A percentile compares a stretch with the other conserved stretches of the same genome.
Conservation (phyloP, 2,329 filamentous ascomycete genomes). For the Tolypocladium guangdongense region DNA sequence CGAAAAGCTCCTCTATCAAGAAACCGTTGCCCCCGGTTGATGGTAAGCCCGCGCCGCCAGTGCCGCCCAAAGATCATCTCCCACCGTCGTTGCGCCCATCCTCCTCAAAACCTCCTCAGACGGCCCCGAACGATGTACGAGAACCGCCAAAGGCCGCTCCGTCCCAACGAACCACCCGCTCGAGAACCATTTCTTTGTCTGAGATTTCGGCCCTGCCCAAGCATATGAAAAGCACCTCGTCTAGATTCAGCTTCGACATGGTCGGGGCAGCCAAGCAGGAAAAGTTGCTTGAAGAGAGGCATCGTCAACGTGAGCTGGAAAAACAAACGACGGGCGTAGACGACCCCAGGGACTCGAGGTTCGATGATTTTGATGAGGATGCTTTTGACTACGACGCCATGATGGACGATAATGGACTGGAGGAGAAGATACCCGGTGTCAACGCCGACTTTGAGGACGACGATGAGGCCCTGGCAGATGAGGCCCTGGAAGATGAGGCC, state of each 20-base stretch:
- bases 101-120: slow-evolving; percentile 11
- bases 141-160: slow-evolving; percentile 9
- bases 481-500: slow-evolving; percentile 10
- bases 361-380: slow-evolving; percentile 53
- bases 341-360: slow-evolving; percentile 38
- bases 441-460: slow-evolving; percentile 19
- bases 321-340: slow-evolving; percentile 34
- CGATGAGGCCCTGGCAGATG: neutral
- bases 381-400: slow-evolving; percentile 50
- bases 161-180: slow-evolving; percentile 26
- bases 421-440: slow-evolving; percentile 56
- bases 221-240: slow-evolving; percentile 67
- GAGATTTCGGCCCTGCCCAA: slow-evolving; percentile 41
- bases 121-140: slow-evolving; percentile 9
- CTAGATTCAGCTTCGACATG: slow-evolving; percentile 75
- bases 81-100: slow-evolving; percentile 8
- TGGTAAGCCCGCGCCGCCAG: slow-evolving; percentile 17
- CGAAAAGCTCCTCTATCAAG: slow-evolving; percentile 6
- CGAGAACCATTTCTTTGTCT: slow-evolving; percentile 42
- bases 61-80: slow-evolving; percentile 27
- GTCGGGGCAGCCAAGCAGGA: slow-evolving; percentile 57
- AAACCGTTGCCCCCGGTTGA: slow-evolving; percentile 3
- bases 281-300: slow-evolving; percentile 61
- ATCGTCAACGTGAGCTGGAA: slow-evolving; percentile 55
- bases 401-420: slow-evolving; percentile 54